Conservation (phyloP, 352 stramenopile genomes). For the Globisporangium splendens region DNA sequence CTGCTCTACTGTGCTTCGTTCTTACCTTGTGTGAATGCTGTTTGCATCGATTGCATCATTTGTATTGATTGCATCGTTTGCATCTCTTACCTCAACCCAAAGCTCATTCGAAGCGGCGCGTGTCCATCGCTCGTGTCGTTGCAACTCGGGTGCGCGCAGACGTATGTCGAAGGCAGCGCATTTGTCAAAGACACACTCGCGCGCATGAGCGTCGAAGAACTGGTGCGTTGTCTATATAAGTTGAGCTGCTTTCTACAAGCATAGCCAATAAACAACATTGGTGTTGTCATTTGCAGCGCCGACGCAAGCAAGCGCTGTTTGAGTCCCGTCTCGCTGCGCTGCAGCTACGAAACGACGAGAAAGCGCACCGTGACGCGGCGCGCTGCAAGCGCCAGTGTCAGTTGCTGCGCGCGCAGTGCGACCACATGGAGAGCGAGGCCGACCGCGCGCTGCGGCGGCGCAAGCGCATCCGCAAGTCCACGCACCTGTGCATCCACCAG, state of each 20-base stretch:
- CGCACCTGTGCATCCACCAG: conserved; percentile 57
- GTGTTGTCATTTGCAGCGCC: conserved; percentile 8
- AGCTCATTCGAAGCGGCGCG: conserved; percentile 41
- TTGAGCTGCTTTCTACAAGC: not conserved
- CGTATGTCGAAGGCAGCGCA: conserved; percentile 26
- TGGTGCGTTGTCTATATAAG: conserved; percentile 25
- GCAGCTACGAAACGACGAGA: conserved; percentile 27
- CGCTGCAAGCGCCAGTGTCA: conserved; percentile 39
- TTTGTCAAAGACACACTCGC: conserved; percentile 34
- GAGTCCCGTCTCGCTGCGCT: conserved; percentile 27
- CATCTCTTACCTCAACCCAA: not conserved
- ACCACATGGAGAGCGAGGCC: conserved; percentile 51
- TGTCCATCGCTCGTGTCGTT: conserved; percentile 53
- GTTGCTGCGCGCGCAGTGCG: conserved; percentile 40
- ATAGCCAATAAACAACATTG: not conserved
- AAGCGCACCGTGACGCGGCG: conserved; percentile 24
- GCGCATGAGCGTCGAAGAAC: conserved; percentile 52
- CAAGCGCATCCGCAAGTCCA: conserved; percentile 51
- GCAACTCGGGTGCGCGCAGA: conserved; percentile 48
- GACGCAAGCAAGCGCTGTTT: conserved; percentile 42
- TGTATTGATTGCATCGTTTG: no score
- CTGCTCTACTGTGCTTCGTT: not conserved
- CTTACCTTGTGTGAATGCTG: not conserved
- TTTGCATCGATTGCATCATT: no score
- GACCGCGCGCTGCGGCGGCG: conserved; percentile 45